These are phyloP conservation scores for Fraxinus quadrangulata DNA, from an alignment of 257 asterid genomes.

Conservation along the genomic window DNA sequence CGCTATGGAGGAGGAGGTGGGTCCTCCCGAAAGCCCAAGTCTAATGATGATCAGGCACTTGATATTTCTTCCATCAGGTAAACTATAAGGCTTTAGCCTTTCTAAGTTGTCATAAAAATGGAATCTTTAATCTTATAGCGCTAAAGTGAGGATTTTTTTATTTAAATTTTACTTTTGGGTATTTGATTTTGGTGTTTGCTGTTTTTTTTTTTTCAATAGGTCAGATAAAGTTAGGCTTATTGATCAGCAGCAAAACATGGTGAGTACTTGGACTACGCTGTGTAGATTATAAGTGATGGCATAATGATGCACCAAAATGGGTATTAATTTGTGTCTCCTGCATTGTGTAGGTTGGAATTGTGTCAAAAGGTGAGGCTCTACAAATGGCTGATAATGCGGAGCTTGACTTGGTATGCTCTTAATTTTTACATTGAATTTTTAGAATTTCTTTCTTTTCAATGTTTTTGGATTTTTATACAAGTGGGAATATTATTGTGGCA, in stretches of 20 bases:
- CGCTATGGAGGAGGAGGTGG: conserved; percentile 66
- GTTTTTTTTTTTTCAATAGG: conserved; percentile 49
- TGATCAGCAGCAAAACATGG: conserved; percentile 90
- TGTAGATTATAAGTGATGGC: background rate
- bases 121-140: background rate
- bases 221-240: conserved; percentile 87
- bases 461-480: background rate
- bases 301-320: conserved; percentile 1
- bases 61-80: conserved; percentile 69
- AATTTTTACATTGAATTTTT: background rate
- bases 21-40: conserved; percentile 36
- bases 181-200: conserved; percentile 24
- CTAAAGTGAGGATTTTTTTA: background rate
- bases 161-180: conserved; percentile 7
- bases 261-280: conserved; percentile 34
- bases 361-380: conserved; percentile 72
- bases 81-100: conserved; percentile 13
- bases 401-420: conserved; percentile 85
- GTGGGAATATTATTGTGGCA: background rate
- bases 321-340: conserved; percentile 18
- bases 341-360: conserved; percentile 75
- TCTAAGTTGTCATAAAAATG: background rate
- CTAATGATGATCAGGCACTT: conserved; percentile 67
- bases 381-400: conserved; percentile 91
- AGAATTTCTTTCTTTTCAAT: background rate